Evolutionary conservation across 352 stramenopile genomes (phyloP).

Genomic region (Albugo laibachii): DNA sequence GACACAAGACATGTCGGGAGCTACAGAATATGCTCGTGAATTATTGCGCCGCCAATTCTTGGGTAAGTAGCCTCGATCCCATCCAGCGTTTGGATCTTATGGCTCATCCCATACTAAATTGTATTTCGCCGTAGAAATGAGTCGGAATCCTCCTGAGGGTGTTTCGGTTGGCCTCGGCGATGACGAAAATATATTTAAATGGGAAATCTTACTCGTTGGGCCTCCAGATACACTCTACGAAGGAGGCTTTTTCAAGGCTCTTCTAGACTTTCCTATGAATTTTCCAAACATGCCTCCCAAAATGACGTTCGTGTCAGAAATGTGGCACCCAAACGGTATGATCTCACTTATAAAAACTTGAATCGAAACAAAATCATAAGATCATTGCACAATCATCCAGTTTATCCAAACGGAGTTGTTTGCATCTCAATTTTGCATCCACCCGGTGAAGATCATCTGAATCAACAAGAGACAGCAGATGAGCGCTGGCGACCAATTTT

Average conservation of each 20-base stretch:
- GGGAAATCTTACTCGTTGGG: constrained; percentile 97
- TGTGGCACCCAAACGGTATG: constrained; percentile 98
- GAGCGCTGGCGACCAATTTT: constrained; percentile 98
- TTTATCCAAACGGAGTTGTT: constrained; percentile 96
- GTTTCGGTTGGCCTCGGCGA: constrained; percentile 95
- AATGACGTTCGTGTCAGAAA: constrained; percentile 98
- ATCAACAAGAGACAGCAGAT: constrained; percentile 94
- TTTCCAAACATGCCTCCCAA: constrained; percentile 98
- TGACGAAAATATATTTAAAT: constrained; percentile 97
- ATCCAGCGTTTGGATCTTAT: too few relatives aligned
- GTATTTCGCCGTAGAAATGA: constrained; percentile 78
- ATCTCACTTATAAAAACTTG: neutral
- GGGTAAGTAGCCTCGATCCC: too few relatives aligned
- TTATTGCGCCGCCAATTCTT: constrained; percentile 15
- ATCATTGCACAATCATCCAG: constrained; percentile 14
- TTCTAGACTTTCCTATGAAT: constrained; percentile 92
- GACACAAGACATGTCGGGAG: constrained; percentile 14
- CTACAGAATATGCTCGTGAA: constrained; percentile 58
- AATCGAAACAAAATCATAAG: neutral
- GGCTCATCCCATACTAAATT: too few relatives aligned
- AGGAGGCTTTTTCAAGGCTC: constrained; percentile 97
- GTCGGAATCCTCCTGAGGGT: constrained; percentile 95
- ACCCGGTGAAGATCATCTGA: constrained; percentile 94
- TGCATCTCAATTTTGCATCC: constrained; percentile 99
- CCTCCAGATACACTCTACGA: constrained; percentile 88